Evolutionary conservation across 148 eudicot genomes (phyloP).

Genomic region (Fagopyrum tataricum): DNA sequence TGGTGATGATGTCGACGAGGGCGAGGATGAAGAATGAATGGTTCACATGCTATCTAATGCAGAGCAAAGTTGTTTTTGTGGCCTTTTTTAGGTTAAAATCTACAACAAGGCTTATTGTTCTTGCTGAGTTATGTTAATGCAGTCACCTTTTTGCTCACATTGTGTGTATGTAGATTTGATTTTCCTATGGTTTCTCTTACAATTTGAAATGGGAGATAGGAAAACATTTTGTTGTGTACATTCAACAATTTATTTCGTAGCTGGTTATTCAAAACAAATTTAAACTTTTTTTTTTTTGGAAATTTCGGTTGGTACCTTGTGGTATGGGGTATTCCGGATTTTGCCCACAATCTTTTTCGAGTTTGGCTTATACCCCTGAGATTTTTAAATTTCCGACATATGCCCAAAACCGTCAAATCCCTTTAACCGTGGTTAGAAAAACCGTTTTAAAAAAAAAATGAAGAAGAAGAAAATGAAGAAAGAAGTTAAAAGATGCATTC

Average conservation of each 20-base stretch:
- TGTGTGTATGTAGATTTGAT: neutral
- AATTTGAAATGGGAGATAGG: neutral
- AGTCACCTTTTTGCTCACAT: neutral
- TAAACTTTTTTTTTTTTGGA: neutral
- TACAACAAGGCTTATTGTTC: neutral
- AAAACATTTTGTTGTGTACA: neutral
- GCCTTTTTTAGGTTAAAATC: neutral
- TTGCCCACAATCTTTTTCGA: too few species aligned
- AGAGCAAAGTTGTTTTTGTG: neutral
- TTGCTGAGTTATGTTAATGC: neutral
- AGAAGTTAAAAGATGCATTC: too few species aligned
- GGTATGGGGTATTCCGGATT: too few species aligned
- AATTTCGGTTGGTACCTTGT: too few species aligned
- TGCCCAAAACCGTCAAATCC: too few species aligned
- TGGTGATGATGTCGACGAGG: constrained; percentile 4
- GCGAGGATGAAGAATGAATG: neutral
- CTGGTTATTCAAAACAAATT: neutral
- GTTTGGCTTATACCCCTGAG: too few species aligned
- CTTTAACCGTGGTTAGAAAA: too few species aligned
- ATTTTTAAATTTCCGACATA: too few species aligned
- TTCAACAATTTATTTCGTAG: neutral
- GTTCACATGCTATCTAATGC: neutral
- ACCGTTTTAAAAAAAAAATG: too few species aligned
- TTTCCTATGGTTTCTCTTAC: neutral
- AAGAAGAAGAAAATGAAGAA: too few species aligned